These are phyloP conservation scores for Xerocomus nothofagi DNA, from an alignment of 1,284 basidiomycete species.

Conservation along the genomic window DNA sequence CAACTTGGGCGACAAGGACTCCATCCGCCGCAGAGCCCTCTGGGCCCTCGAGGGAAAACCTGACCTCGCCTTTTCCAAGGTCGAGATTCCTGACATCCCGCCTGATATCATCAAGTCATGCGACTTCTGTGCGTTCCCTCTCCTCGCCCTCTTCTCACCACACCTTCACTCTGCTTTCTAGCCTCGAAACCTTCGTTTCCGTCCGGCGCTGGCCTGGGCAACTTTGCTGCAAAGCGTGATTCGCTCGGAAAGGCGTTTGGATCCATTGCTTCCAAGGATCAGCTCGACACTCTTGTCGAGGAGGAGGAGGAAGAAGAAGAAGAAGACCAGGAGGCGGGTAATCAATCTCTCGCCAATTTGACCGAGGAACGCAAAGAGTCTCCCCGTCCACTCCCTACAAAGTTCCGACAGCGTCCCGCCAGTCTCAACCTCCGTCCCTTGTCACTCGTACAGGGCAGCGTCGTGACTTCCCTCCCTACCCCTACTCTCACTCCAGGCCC, in stretches of 20 bases:
- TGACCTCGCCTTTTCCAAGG: slow-evolving; percentile 63
- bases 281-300: slow-evolving; percentile 72
- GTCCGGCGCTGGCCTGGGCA: slow-evolving; percentile 40
- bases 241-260: slow-evolving; percentile 70
- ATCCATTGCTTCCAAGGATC: slow-evolving; percentile 64
- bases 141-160: slow-evolving; percentile 4
- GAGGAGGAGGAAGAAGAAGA: slow-evolving; percentile 81
- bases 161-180: slow-evolving; percentile 16
- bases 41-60: slow-evolving; percentile 78
- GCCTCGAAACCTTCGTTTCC: slow-evolving; percentile 57
- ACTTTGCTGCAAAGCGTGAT: slow-evolving; percentile 64
- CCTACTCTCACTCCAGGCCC: slow-evolving; percentile 51
- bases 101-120: slow-evolving; percentile 55
- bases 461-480: slow-evolving; percentile 46
- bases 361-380: slow-evolving; percentile 11
- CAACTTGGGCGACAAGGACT: slow-evolving; percentile 72
- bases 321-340: slow-evolving; percentile 69
- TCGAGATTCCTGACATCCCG: slow-evolving; percentile 76
- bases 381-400: slow-evolving; percentile 23
- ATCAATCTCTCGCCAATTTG: slow-evolving; percentile 14
- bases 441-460: slow-evolving; percentile 56
- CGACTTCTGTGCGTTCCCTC: slow-evolving; percentile 57
- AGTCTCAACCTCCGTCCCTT: slow-evolving; percentile 69
- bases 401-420: slow-evolving; percentile 57
- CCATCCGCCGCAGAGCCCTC: slow-evolving; percentile 72